phyloP scores from a whole-genome alignment of 495 filamentous ascomycete genomes.

The Lophiotrema nucula region DNA sequence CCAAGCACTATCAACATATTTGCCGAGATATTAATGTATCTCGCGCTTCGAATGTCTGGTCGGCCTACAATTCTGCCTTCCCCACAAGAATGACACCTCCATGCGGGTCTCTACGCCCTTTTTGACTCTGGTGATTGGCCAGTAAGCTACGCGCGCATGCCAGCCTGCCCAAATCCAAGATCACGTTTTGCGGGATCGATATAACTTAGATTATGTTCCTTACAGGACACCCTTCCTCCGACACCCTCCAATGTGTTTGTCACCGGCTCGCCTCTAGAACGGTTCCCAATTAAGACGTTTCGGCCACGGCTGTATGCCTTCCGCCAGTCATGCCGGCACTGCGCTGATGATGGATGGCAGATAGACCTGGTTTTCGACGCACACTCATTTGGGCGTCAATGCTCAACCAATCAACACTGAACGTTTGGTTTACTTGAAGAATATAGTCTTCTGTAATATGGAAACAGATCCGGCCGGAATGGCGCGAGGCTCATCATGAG shows the following conservation, averaged over 20 bases:
- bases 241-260: slow-evolving; percentile 16
- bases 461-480: slow-evolving; percentile 1
- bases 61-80: neutral
- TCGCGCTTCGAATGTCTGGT: neutral
- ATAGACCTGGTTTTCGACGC: neutral
- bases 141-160: neutral
- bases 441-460: slow-evolving; percentile 5
- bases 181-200: neutral
- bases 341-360: neutral
- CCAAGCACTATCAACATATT: slow-evolving; percentile 6
- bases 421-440: slow-evolving; percentile 11
- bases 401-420: slow-evolving; percentile 16
- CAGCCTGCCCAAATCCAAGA: neutral
- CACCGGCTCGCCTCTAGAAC: slow-evolving; percentile 15
- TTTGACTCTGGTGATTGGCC: neutral
- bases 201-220: slow-evolving; percentile 8
- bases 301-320: slow-evolving; percentile 11
- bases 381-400: slow-evolving; percentile 21
- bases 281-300: neutral
- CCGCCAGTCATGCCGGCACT: neutral
- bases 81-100: slow-evolving; percentile 1
- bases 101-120: neutral
- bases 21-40: slow-evolving; percentile 23
- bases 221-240: neutral
- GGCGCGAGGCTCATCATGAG: neutral